These are phyloP conservation scores for Sesbania bispinosa DNA, from an alignment of 306 rosid species.

Conservation along the genomic window DNA sequence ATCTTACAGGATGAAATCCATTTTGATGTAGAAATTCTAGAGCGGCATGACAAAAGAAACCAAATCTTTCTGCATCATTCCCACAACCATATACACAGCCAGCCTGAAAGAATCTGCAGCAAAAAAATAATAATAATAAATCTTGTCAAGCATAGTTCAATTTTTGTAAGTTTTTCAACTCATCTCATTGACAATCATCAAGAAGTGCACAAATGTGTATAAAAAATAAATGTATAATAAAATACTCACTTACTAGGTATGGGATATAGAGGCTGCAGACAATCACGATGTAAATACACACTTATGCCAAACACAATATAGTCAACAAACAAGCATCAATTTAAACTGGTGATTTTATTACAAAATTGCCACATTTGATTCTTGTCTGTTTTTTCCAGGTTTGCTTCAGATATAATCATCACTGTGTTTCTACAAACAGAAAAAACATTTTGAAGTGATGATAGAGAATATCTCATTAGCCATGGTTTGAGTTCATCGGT, in stretches of 20 bases:
- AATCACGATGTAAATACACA: too few species aligned
- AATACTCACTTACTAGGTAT: not conserved
- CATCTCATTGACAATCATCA: not conserved
- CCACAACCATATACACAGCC: constrained; percentile 77
- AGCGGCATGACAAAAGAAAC: constrained; percentile 82
- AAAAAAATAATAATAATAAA: too few species aligned
- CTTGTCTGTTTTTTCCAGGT: not conserved
- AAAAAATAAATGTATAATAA: not conserved
- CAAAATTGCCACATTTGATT: not conserved
- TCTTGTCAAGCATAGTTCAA: not conserved
- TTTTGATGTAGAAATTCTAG: constrained; percentile 75
- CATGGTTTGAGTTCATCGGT: not conserved
- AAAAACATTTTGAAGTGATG: not conserved
- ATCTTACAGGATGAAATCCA: constrained; percentile 84
- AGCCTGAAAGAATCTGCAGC: constrained; percentile 54
- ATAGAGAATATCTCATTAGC: not conserved
- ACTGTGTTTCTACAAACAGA: not conserved
- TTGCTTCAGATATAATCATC: not conserved
- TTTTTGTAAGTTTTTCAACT: not conserved
- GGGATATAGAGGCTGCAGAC: too few species aligned
- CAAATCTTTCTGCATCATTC: constrained; percentile 79
- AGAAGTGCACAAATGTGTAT: not conserved
- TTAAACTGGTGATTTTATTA: not conserved
- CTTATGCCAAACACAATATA: not conserved
- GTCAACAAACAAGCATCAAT: not conserved